Conservation (phyloP, 768 basidiomycete genomes). For the Mycena venus region DNA sequence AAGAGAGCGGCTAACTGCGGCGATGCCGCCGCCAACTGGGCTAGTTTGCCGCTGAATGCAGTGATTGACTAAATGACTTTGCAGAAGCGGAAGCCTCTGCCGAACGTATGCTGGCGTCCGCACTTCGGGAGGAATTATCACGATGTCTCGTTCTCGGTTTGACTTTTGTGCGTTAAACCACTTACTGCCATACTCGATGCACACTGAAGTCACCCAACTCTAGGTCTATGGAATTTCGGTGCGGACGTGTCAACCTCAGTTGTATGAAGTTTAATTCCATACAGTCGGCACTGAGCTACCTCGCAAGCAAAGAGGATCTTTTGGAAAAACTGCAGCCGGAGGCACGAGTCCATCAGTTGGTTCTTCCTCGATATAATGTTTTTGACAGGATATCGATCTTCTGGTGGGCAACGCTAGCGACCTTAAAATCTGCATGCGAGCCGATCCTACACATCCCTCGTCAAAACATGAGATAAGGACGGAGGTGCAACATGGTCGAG, state of each 20-base stretch:
- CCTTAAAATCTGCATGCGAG: background rate
- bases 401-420: background rate
- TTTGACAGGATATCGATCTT: background rate
- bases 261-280: background rate
- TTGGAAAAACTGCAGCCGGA: background rate
- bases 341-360: background rate
- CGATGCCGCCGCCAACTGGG: no score
- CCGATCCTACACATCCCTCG: background rate
- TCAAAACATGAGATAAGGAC: no score
- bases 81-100: background rate
- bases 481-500: background rate
- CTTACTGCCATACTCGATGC: background rate
- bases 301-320: background rate
- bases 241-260: no score
- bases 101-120: background rate
- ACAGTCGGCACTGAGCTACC: background rate
- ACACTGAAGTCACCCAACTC: background rate
- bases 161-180: background rate
- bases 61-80: no score
- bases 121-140: background rate
- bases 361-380: background rate
- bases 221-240: slow-evolving; percentile 1
- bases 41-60: no score
- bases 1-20: no score
- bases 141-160: background rate